phyloP scores from a whole-genome alignment of 2,329 filamentous ascomycete species.

The Talaromyces marneffei region DNA sequence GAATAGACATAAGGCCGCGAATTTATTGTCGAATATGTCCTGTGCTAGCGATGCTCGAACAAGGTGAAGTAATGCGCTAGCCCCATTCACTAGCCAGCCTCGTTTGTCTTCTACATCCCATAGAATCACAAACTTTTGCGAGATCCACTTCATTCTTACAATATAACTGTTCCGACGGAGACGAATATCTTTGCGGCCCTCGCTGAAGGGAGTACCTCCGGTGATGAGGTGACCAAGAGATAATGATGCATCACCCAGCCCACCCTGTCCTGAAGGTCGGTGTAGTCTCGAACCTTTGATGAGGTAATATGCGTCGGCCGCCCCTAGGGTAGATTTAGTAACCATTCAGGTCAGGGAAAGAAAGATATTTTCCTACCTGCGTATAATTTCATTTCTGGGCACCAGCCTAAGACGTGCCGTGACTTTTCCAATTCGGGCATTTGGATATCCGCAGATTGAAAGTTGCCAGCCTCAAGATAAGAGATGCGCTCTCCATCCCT shows the following conservation, averaged over 20 bases:
- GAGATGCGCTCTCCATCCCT: conserved; percentile 22
- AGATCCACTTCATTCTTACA: conserved; percentile 25
- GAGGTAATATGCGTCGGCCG: conserved; percentile 17
- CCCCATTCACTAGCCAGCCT: conserved; percentile 35
- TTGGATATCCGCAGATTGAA: background rate
- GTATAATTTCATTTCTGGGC: conserved; percentile 16
- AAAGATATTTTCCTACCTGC: conserved; percentile 16
- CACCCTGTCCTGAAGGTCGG: conserved; percentile 7
- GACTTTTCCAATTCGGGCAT: conserved; percentile 6
- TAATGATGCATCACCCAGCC: conserved; percentile 24
- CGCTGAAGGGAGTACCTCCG: conserved; percentile 19
- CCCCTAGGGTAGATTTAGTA: conserved; percentile 15
- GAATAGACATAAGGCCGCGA: conserved; percentile 7
- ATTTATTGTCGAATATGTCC: conserved; percentile 12
- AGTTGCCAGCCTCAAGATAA: conserved; percentile 18
- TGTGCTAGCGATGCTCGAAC: conserved; percentile 24
- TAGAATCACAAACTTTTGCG: conserved; percentile 22
- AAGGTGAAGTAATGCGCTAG: conserved; percentile 35
- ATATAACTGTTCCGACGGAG: conserved; percentile 19
- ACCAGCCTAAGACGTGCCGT: conserved; percentile 35
- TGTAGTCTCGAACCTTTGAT: conserved; percentile 19
- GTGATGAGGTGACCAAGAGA: conserved; percentile 20
- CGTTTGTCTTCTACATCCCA: conserved; percentile 23
- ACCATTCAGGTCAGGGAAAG: conserved; percentile 12
- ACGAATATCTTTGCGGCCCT: conserved; percentile 24